phyloP scores from a whole-genome alignment of 208 protist species.

The Willaertia magna region DNA sequence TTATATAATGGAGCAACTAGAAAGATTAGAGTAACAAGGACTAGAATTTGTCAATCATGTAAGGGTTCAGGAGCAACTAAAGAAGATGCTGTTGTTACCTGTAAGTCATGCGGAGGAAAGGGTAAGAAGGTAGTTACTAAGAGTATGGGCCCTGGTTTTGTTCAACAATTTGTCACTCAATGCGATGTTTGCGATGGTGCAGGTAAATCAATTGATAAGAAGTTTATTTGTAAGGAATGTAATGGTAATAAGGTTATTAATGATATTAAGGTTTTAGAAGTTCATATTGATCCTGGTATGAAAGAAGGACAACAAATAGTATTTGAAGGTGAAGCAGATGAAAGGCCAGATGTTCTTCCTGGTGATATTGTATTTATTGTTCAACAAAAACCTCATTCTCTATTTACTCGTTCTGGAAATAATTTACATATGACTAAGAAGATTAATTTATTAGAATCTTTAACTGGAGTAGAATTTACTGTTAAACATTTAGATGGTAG shows the following conservation, averaged over 20 bases:
- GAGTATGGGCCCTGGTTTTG: constrained; percentile 86
- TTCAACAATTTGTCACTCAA: constrained; percentile 83
- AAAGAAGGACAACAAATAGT: constrained; percentile 80
- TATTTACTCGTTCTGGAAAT: constrained; percentile 79
- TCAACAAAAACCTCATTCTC: constrained; percentile 77
- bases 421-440: constrained; percentile 81
- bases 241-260: constrained; percentile 78
- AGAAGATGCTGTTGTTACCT: constrained; percentile 54
- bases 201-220: constrained; percentile 66
- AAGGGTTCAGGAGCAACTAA: constrained; percentile 59
- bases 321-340: constrained; percentile 87
- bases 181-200: constrained; percentile 82
- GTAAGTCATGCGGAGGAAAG: constrained; percentile 73
- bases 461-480: constrained; percentile 65
- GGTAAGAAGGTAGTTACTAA: constrained; percentile 76
- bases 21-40: constrained; percentile 80
- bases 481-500: constrained; percentile 76
- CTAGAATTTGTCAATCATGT: constrained; percentile 60
- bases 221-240: constrained; percentile 85
- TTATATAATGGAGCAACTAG: constrained; percentile 92
- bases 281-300: constrained; percentile 93
- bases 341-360: constrained; percentile 75
- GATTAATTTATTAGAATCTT: constrained; percentile 77
- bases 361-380: constrained; percentile 96
- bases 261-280: constrained; percentile 90